Conservation (phyloP, 1,284 basidiomycete genomes). For the Leccinum pachyderme region DNA sequence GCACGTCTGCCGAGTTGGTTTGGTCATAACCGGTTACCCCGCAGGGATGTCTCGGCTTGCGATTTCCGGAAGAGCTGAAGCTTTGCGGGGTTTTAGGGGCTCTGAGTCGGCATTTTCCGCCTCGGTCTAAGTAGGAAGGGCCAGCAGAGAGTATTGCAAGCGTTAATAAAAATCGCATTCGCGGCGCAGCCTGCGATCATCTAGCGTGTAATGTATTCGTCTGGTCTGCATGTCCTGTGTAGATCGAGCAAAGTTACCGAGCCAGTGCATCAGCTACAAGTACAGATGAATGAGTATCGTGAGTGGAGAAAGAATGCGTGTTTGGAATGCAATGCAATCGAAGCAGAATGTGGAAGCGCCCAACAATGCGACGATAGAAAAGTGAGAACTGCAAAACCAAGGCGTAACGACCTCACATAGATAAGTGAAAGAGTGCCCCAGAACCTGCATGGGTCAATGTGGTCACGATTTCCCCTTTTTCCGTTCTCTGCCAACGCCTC, state of each 20-base stretch:
- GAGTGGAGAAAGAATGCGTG: conserved; percentile 5
- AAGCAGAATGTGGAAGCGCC: conserved; percentile 10
- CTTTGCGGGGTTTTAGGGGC: not conserved
- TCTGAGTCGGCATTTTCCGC: not conserved
- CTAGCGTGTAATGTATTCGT: conserved; percentile 5
- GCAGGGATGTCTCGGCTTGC: not conserved
- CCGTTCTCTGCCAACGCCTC: conserved; percentile 80
- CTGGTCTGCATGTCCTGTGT: conserved; percentile 10
- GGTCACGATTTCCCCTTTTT: conserved; percentile 62
- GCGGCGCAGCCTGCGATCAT: not conserved
- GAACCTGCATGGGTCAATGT: not conserved
- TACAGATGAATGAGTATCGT: conserved; percentile 25
- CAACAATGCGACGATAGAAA: conserved; percentile 18
- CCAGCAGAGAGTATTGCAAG: not conserved
- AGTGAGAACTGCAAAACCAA: conserved; percentile 6
- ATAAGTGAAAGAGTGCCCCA: conserved; percentile 13
- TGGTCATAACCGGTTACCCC: not conserved
- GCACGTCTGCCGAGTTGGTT: not conserved
- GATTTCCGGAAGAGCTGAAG: not conserved
- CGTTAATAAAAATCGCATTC: not conserved
- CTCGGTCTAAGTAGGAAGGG: not conserved
- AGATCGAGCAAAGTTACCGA: conserved; percentile 23
- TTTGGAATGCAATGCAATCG: conserved; percentile 2
- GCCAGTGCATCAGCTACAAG: conserved; percentile 14
- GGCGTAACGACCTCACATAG: conserved; percentile 10